Conservation (phyloP, 2,329 filamentous ascomycete genomes). For the Colletotrichum tanaceti region DNA sequence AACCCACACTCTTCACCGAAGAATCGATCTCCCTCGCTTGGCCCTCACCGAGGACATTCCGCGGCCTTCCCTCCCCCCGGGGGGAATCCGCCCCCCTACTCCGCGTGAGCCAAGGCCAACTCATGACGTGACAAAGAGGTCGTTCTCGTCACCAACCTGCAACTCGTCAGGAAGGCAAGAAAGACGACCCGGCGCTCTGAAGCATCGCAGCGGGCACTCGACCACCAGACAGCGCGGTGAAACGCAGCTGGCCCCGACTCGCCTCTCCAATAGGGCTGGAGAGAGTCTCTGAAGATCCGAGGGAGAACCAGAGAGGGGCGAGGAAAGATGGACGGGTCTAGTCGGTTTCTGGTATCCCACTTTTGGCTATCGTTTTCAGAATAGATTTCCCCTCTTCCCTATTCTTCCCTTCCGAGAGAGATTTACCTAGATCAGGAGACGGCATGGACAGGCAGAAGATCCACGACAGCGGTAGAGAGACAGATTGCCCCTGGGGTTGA, state of each 20-base stretch:
- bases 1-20: too few relatives aligned
- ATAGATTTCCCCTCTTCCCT: background rate
- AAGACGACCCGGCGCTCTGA: background rate
- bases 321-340: background rate
- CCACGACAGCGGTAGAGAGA: background rate
- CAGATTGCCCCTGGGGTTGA: background rate
- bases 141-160: background rate
- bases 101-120: background rate
- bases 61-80: too few relatives aligned
- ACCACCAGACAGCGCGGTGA: background rate
- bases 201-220: background rate
- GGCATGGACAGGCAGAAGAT: background rate
- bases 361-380: background rate
- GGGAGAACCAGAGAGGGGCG: background rate
- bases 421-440: too few relatives aligned
- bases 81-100: background rate
- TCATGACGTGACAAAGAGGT: background rate
- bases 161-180: background rate
- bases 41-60: background rate
- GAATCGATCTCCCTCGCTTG: too few relatives aligned
- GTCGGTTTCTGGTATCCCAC: background rate
- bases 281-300: background rate
- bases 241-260: conserved; percentile 9
- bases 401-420: too few relatives aligned
- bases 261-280: background rate